Conservation (phyloP, 2,329 filamentous ascomycete genomes). For the Phyllosticta citrichinensis region DNA sequence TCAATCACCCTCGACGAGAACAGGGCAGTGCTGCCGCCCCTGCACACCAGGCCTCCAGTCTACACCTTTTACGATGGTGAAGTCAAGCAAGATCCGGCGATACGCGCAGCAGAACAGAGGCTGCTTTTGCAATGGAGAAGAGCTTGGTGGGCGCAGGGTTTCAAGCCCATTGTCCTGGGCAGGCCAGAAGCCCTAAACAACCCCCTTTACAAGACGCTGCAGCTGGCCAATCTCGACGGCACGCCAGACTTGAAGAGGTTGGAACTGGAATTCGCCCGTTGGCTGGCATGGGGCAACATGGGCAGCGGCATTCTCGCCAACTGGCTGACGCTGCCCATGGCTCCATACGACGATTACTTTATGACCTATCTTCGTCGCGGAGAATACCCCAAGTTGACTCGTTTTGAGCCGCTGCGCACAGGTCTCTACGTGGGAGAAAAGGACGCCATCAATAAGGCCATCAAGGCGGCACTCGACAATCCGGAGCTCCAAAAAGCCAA, state of each 20-base stretch:
- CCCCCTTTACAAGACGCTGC: conserved; percentile 63
- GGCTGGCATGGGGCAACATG: conserved; percentile 92
- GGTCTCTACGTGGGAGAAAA: conserved; percentile 66
- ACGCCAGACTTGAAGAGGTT: conserved; percentile 28
- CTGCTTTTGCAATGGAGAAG: conserved; percentile 79
- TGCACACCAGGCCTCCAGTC: conserved; percentile 59
- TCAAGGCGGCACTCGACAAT: conserved; percentile 38
- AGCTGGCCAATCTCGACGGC: conserved; percentile 33
- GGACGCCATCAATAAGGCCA: conserved; percentile 32
- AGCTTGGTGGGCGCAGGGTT: conserved; percentile 93
- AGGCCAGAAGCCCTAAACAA: conserved; percentile 74
- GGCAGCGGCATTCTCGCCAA: conserved; percentile 71
- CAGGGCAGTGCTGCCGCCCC: conserved; percentile 70
- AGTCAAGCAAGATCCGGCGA: conserved; percentile 50
- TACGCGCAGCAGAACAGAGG: conserved; percentile 63
- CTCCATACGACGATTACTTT: conserved; percentile 58
- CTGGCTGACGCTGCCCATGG: conserved; percentile 79
- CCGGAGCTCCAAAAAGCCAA: conserved; percentile 36
- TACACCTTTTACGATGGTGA: conserved; percentile 86
- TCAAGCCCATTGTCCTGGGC: conserved; percentile 72
- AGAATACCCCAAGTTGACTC: conserved; percentile 62
- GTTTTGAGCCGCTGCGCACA: conserved; percentile 61
- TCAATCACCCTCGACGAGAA: conserved; percentile 71
- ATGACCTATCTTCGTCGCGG: conserved; percentile 65
- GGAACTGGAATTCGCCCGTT: conserved; percentile 63